Base-by-base conservation (phyloP, 306 rosid genomes). In the Fagus sylvatica region DNA sequence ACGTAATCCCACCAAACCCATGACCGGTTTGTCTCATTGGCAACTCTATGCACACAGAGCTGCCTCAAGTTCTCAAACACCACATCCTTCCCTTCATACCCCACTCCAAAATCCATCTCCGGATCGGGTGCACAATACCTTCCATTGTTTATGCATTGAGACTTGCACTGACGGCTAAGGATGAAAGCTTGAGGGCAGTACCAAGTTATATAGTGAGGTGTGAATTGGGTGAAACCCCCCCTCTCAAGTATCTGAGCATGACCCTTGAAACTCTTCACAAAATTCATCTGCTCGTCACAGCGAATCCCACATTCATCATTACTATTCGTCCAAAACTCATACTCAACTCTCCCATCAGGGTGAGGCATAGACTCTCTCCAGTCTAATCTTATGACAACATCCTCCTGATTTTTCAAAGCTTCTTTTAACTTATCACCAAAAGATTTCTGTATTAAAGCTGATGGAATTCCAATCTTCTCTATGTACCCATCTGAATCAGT, bases 1-100 rank as follows among this genome's bases (percentile, higher is more conserved):
- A 91, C 99, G 32, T 89, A 95, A 79, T 95, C 99, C 99, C 99
- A 95, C 99, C 99, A 95, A 32, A 93, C 85, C 99, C 99, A 93
- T 1, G 99, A 84, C n/a, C 88, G 88, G 68, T 77, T 81, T 55
- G 85, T 91, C 79, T 91, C 93, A 0, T 91, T 91, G 40, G 96
- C 85, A 66, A 95, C 96, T 81, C 96, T 89, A 84, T 95, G 99
- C 28, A 95, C 99, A 81, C 99, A 95, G 2, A 95, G 90, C 82
- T 95, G 99, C 90, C 99, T 93, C 86, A 95, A 85, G 80, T 95
- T 95, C 78, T 95, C 99, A 76, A 66, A 79, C 51, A 95, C 96
- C 41, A 95, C 91, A 73, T 95, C 99, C 82, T 90, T 95, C 87
- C 99, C 99, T 84, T 95, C 75, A 76, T 91, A 95, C 0, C 98